Evolutionary conservation across 495 filamentous ascomycete genomes (phyloP), one percentile per base, ranked within the genome.

Genomic region (Monascus purpureus): DNA sequence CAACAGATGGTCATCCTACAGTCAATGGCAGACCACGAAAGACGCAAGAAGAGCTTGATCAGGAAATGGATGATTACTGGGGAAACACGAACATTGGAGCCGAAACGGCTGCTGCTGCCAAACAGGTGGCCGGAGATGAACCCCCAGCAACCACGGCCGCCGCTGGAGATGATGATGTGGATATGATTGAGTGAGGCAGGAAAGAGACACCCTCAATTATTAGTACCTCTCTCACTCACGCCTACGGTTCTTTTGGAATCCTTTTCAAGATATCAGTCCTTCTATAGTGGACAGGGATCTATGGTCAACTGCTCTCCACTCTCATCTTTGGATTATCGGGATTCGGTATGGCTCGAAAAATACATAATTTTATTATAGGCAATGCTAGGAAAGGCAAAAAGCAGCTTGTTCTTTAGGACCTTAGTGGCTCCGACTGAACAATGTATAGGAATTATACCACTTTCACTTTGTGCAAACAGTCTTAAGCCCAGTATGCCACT

Each of bases 51-150:
- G 81, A 96, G 47, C 62, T 96, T 24, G 88, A 96, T 47, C 77
- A 80, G 22, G 88, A 96, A 61, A 96, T 96, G 88, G 86, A 75
- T 20, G 83, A 93, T 47, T 96, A 96, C 56, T 96, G 82, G 64
- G 67, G 69, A 22, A 50, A 51, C 16, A 47, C 56, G 13, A 59
- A 53, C 14, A 52, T 47, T n/a, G 50, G 44, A 28, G 44, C 46
- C 12, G 54, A 40, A 4, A 9, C 4, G 5, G 9, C 20, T 22
- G 5, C 20, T 15, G 33, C 46, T 25, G 42, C 47, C 13, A 52
- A 45, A 3, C 42, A 49, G 24, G 46, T 41, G 27, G 29, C 41
- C 29, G 44, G 38, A 16, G 37, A 35, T 13, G 46, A 43, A 20
- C 29, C 47, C 7, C 44, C 50, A 2, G 45, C 50, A 25, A 39